A percentile compares a stretch with the other conserved stretches of the same genome.
Conservation (phyloP, 306 rosid species). For the Mimosa pudica region DNA sequence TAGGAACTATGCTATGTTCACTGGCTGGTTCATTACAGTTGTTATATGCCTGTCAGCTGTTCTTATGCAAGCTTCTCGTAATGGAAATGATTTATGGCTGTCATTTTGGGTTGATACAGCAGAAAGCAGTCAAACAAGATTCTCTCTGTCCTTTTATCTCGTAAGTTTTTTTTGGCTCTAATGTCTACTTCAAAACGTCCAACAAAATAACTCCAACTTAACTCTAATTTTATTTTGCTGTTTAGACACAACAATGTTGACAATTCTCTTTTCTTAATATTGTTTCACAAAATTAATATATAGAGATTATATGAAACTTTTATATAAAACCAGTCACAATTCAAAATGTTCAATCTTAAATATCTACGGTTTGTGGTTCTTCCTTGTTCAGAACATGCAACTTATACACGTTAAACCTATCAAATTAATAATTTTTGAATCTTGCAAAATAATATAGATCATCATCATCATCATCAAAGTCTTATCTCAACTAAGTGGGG, state of each 20-base stretch:
- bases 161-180: conserved; percentile 44
- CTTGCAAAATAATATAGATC: background rate
- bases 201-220: conserved; percentile 4
- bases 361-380: conserved; percentile 13
- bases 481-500: too few relatives aligned
- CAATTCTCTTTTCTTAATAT: conserved; percentile 25
- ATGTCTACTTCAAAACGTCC: conserved; percentile 21
- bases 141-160: conserved; percentile 80
- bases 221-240: background rate
- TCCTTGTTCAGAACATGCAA: conserved; percentile 9
- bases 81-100: conserved; percentile 95
- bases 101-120: conserved; percentile 92
- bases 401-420: background rate
- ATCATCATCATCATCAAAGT: too few relatives aligned
- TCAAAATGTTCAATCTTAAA: conserved; percentile 1
- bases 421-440: conserved; percentile 14
- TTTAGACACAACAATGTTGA: conserved; percentile 13
- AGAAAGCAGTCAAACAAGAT: conserved; percentile 52
- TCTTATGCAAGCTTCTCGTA: conserved; percentile 95
- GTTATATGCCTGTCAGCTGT: conserved; percentile 78
- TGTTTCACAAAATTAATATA: background rate
- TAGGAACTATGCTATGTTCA: conserved; percentile 83
- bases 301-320: conserved; percentile 19
- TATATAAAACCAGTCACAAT: background rate
- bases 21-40: conserved; percentile 70